Evolutionary conservation across 345 rosid genomes (phyloP).

Genomic region (Melaleuca quinquenervia): DNA sequence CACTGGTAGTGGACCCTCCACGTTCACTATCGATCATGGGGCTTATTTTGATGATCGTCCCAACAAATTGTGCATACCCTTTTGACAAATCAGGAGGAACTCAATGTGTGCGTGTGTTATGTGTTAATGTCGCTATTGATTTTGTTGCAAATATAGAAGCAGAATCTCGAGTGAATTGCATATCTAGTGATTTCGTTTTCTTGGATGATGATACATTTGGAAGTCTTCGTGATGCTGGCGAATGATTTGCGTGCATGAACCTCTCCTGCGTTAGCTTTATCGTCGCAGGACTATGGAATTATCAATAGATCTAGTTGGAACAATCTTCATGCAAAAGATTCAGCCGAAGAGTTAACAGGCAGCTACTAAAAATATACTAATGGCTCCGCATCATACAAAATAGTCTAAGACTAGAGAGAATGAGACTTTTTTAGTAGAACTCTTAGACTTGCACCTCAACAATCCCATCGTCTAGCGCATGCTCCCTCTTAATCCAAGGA

Average conservation of each 20-base stretch:
- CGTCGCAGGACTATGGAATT: rapidly evolving
- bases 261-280: neutral
- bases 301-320: neutral
- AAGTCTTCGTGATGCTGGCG: neutral
- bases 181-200: neutral
- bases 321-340: neutral
- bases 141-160: neutral
- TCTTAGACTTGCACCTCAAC: rapidly evolving
- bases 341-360: neutral
- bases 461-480: neutral
- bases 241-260: neutral
- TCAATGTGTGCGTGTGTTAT: neutral
- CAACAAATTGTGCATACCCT: neutral
- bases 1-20: neutral
- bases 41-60: neutral
- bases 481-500: neutral
- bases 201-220: neutral
- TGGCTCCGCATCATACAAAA: neutral
- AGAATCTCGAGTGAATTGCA: neutral
- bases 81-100: neutral
- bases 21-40: neutral
- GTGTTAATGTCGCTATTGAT: neutral
- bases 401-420: neutral
- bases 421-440: neutral
- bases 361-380: neutral